Percentiles rank a stretch among this genome's conserved stretches.
Conservation (phyloP, 805 yeast species). For the Yarrowia sp. region DNA sequence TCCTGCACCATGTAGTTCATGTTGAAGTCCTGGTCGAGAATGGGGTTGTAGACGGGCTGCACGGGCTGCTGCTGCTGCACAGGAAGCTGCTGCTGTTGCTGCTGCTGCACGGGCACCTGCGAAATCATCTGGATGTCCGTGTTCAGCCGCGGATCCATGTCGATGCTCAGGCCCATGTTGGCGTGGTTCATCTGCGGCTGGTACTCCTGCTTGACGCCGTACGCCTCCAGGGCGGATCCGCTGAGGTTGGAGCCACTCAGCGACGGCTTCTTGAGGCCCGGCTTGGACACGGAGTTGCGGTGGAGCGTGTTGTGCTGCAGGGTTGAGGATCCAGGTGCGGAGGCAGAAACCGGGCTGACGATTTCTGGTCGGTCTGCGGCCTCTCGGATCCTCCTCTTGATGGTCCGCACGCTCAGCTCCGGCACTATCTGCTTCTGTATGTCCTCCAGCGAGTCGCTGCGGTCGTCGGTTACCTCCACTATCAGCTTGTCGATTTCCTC, state of each 20-base stretch:
- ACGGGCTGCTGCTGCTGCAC: neutral
- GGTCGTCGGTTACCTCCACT: constrained; percentile 24
- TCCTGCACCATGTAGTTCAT: constrained; percentile 12
- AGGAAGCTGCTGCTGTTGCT: neutral
- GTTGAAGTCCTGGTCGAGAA: constrained; percentile 15
- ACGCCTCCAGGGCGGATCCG: neutral
- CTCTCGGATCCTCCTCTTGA: constrained; percentile 27
- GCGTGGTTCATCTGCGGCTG: neutral
- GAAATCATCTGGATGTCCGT: constrained; percentile 2
- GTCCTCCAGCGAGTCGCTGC: constrained; percentile 24
- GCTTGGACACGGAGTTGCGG: neutral
- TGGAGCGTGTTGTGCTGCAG: neutral
- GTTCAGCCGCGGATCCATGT: neutral
- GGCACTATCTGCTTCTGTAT: constrained; percentile 27
- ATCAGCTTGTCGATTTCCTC: constrained; percentile 26
- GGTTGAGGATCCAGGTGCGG: neutral
- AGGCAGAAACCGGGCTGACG: neutral
- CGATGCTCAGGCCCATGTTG: neutral
- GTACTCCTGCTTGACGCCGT: constrained; percentile 18
- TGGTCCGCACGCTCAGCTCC: constrained; percentile 26
- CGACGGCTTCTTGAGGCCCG: neutral
- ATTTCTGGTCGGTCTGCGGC: constrained; percentile 15
- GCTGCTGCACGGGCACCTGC: neutral
- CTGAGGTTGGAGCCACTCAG: neutral
- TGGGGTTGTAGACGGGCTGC: constrained; percentile 3